Conservation (phyloP, 2,329 filamentous ascomycete genomes). For the Penicillium expansum region DNA sequence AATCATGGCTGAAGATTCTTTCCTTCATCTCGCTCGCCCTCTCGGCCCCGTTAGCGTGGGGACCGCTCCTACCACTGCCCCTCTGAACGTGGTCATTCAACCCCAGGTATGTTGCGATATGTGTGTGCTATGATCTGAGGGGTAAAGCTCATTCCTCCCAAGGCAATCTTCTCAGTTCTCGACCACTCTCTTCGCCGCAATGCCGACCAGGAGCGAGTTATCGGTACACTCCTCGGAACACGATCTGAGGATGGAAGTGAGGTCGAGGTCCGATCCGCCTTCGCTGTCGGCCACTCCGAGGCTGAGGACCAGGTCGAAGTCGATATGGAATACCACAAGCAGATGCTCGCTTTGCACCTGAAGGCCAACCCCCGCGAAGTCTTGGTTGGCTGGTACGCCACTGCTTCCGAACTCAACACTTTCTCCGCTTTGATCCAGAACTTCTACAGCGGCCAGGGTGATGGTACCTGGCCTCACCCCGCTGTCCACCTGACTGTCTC, state of each 20-base stretch:
- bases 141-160: slow-evolving; percentile 18
- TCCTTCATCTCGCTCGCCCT: slow-evolving; percentile 91
- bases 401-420: slow-evolving; percentile 92
- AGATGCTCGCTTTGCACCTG: slow-evolving; percentile 93
- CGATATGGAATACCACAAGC: slow-evolving; percentile 99
- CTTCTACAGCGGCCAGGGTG: slow-evolving; percentile 96
- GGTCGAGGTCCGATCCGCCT: slow-evolving; percentile 92
- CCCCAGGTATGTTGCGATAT: slow-evolving; percentile 67
- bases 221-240: slow-evolving; percentile 89
- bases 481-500: slow-evolving; percentile 94
- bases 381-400: slow-evolving; percentile 97
- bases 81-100: slow-evolving; percentile 90
- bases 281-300: slow-evolving; percentile 97
- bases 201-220: slow-evolving; percentile 89
- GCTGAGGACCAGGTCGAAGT: slow-evolving; percentile 98
- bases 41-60: slow-evolving; percentile 77
- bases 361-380: slow-evolving; percentile 92
- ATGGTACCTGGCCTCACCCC: slow-evolving; percentile 96
- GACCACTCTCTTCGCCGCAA: slow-evolving; percentile 94
- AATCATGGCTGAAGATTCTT: slow-evolving; percentile 84
- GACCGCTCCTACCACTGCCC: slow-evolving; percentile 80
- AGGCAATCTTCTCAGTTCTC: slow-evolving; percentile 65
- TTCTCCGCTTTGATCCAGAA: slow-evolving; percentile 99
- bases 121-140: slow-evolving; percentile 1
- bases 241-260: slow-evolving; percentile 96